Percentiles rank a stretch among this genome's conserved stretches.
Conservation (phyloP, 2,329 filamentous ascomycete species). For the Tricladium varicosporioides region DNA sequence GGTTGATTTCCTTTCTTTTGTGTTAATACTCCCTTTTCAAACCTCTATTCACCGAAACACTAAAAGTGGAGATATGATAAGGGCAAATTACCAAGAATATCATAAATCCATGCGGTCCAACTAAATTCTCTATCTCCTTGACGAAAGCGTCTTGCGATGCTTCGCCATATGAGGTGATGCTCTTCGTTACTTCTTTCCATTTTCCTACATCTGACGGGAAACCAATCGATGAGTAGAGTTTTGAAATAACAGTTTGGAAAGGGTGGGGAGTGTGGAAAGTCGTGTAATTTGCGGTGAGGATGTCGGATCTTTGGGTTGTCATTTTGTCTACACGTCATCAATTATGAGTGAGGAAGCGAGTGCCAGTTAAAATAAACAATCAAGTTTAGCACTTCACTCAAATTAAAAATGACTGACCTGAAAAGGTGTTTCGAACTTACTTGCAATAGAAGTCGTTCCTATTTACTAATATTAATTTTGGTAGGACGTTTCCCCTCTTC, state of each 20-base stretch:
- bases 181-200: conserved; percentile 8
- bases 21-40: not conserved
- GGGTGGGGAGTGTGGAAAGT: conserved; percentile 4
- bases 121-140: not conserved
- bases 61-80: not conserved
- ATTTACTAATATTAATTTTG: too few relatives aligned
- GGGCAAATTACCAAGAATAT: conserved; percentile 15
- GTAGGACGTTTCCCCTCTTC: too few relatives aligned
- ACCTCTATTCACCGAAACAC: too few relatives aligned
- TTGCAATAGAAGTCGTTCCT: too few relatives aligned
- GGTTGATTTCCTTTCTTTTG: conserved; percentile 20
- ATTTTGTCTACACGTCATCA: too few relatives aligned
- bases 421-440: too few relatives aligned
- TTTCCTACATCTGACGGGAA: not conserved
- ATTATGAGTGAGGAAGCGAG: too few relatives aligned
- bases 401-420: too few relatives aligned
- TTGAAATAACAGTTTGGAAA: conserved; percentile 14
- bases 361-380: too few relatives aligned
- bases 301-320: not conserved
- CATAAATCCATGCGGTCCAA: conserved; percentile 26
- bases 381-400: too few relatives aligned
- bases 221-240: conserved; percentile 23
- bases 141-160: conserved; percentile 12
- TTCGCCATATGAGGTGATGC: conserved; percentile 5
- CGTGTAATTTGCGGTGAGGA: not conserved